phyloP scores from a whole-genome alignment of 306 rosid genomes.

The Ormosia emarginata region DNA sequence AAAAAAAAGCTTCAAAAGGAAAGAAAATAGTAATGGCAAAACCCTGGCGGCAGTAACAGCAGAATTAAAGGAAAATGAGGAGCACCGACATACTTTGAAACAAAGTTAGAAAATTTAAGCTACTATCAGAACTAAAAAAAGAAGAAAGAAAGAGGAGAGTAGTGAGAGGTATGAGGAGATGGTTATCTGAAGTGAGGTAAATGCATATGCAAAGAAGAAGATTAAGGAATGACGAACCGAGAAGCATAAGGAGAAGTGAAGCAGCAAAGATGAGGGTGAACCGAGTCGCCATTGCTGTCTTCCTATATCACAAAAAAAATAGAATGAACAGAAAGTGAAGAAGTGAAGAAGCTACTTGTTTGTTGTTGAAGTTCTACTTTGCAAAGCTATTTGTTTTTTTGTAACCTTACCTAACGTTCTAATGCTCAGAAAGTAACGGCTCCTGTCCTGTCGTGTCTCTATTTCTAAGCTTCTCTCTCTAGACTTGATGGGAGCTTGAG shows the following conservation, averaged over 20 bases:
- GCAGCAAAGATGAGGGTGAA: constrained; percentile 37
- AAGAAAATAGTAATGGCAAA: background rate
- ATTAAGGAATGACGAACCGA: constrained; percentile 55
- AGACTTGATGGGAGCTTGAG: background rate
- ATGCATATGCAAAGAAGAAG: background rate
- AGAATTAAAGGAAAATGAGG: background rate
- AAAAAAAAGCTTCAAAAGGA: background rate
- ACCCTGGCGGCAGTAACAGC: background rate
- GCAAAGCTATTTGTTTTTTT: background rate
- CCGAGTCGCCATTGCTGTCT: constrained; percentile 40
- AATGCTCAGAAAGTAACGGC: constrained; percentile 52
- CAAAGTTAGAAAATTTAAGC: background rate
- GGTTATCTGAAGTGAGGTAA: background rate
- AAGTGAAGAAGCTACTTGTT: background rate
- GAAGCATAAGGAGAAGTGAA: constrained; percentile 50
- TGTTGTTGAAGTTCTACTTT: background rate
- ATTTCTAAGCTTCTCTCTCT: background rate
- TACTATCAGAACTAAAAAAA: background rate
- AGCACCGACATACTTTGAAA: constrained; percentile 40
- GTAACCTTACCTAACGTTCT: background rate
- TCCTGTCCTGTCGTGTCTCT: background rate
- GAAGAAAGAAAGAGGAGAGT: background rate
- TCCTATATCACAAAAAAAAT: no score
- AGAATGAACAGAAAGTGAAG: background rate
- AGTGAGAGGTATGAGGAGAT: background rate